Conservation (phyloP, 768 basidiomycete genomes). For the Hypholoma sublateritium region DNA sequence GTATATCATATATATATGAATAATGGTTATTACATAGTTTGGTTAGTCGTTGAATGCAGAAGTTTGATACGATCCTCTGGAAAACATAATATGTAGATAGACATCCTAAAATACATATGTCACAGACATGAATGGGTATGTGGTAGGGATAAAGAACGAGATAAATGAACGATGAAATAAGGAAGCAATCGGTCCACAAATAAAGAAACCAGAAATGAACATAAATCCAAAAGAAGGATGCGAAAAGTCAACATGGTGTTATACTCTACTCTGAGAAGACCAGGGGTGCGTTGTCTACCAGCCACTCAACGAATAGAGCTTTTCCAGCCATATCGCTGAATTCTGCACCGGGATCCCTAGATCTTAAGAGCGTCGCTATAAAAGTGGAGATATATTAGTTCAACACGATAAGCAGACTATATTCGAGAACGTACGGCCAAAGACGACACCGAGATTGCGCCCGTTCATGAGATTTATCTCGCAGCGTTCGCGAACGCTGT, state of each 20-base stretch:
- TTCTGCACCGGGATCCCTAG: constrained; percentile 81
- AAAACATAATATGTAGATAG: constrained; percentile 5
- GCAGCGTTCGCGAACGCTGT: constrained; percentile 60
- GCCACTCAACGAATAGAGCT: constrained; percentile 90
- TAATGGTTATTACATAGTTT: not conserved
- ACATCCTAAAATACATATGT: constrained; percentile 10
- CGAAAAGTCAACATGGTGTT: constrained; percentile 1
- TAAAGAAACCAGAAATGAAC: constrained; percentile 4
- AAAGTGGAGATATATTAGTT: constrained; percentile 12
- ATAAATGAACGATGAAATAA: constrained; percentile 2
- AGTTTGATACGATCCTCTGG: not conserved
- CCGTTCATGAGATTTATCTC: constrained; percentile 91
- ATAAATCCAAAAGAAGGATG: constrained; percentile 11
- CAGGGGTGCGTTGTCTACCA: constrained; percentile 81
- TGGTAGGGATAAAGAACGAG: not conserved
- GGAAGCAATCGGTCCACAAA: constrained; percentile 5
- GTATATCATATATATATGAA: not conserved
- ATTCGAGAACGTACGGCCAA: constrained; percentile 80
- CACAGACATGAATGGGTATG: constrained; percentile 9
- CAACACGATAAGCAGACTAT: not conserved
- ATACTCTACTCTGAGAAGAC: constrained; percentile 39
- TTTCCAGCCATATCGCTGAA: constrained; percentile 99
- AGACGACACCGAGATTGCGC: constrained; percentile 94
- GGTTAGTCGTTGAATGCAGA: not conserved
- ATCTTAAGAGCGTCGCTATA: constrained; percentile 91